phyloP scores from a whole-genome alignment of 140 eudicot species.

The Cichorium intybus region DNA sequence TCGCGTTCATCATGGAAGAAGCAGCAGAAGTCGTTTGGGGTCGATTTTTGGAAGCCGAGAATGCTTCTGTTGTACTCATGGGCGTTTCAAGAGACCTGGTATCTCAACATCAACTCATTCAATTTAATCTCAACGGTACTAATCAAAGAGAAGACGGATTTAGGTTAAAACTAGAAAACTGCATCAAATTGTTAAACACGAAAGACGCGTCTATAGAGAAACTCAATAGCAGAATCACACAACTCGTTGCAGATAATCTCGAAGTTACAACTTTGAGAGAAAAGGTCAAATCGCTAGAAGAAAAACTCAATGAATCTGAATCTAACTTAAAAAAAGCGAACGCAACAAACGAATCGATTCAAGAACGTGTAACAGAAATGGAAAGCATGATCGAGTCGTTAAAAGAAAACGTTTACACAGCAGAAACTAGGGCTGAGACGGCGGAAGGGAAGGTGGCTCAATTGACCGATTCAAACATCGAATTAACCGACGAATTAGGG shows the following conservation, averaged over 20 bases:
- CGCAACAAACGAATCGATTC: constrained; percentile 36
- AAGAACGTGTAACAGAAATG: constrained; percentile 50
- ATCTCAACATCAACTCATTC: constrained; percentile 47
- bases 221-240: constrained; percentile 42
- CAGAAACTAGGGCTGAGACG: constrained; percentile 56
- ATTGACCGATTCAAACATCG: constrained; percentile 71
- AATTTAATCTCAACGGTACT: constrained; percentile 41
- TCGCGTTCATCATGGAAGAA: constrained; percentile 74
- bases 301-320: constrained; percentile 51
- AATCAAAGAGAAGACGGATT: constrained; percentile 51
- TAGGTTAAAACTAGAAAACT: constrained; percentile 48
- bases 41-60: constrained; percentile 82
- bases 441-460: constrained; percentile 62
- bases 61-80: constrained; percentile 58
- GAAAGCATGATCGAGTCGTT: constrained; percentile 51
- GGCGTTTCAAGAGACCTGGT: constrained; percentile 79
- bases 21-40: constrained; percentile 84
- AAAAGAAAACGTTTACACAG: constrained; percentile 48
- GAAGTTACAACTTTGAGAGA: constrained; percentile 49
- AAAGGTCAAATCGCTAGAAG: constrained; percentile 49
- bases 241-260: constrained; percentile 47
- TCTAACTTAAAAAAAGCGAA: constrained; percentile 42
- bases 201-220: constrained; percentile 52
- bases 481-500: constrained; percentile 69
- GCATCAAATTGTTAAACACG: constrained; percentile 44